Evolutionary conservation across 2,329 filamentous ascomycete genomes (phyloP).

Genomic region (Lasiodiplodia citricola): DNA sequence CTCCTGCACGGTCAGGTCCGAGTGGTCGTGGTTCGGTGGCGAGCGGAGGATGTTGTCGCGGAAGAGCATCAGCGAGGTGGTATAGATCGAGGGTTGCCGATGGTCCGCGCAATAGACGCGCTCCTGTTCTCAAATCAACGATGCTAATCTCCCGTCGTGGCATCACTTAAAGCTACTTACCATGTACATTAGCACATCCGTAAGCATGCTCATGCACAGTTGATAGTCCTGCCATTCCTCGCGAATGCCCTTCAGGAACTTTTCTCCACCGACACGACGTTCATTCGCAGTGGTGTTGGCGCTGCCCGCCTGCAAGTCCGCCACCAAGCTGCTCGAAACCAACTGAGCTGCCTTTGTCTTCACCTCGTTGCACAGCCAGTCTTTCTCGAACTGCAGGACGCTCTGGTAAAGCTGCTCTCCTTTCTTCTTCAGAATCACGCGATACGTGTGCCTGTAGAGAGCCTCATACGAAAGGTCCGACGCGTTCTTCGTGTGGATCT

Average conservation of each 20-base stretch:
- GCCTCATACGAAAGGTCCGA: slow-evolving; percentile 92
- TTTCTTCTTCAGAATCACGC: slow-evolving; percentile 87
- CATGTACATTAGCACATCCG: slow-evolving; percentile 97
- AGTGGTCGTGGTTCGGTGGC: slow-evolving; percentile 49
- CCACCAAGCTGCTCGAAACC: slow-evolving; percentile 72
- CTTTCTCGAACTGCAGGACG: slow-evolving; percentile 79
- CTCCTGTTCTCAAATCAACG: slow-evolving; percentile 58
- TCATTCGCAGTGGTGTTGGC: slow-evolving; percentile 71
- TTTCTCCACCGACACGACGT: slow-evolving; percentile 78
- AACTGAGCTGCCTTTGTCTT: slow-evolving; percentile 71
- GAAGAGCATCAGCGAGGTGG: slow-evolving; percentile 84
- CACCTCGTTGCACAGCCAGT: slow-evolving; percentile 79
- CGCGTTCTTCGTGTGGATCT: slow-evolving; percentile 92
- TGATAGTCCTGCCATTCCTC: slow-evolving; percentile 88
- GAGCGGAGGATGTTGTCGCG: slow-evolving; percentile 81
- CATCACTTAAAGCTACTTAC: slow-evolving; percentile 45
- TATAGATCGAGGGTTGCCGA: slow-evolving; percentile 77
- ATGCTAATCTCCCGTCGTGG: neutral
- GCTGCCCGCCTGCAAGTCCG: slow-evolving; percentile 55
- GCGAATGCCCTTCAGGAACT: slow-evolving; percentile 77
- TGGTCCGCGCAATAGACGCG: slow-evolving; percentile 79
- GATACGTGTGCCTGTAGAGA: slow-evolving; percentile 91
- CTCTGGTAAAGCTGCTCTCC: slow-evolving; percentile 80
- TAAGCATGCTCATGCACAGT: slow-evolving; percentile 93
- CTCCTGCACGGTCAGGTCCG: slow-evolving; percentile 65